These are phyloP conservation scores for Saccharomyces jurei DNA, from an alignment of 805 yeast genomes.

Conservation along the genomic window DNA sequence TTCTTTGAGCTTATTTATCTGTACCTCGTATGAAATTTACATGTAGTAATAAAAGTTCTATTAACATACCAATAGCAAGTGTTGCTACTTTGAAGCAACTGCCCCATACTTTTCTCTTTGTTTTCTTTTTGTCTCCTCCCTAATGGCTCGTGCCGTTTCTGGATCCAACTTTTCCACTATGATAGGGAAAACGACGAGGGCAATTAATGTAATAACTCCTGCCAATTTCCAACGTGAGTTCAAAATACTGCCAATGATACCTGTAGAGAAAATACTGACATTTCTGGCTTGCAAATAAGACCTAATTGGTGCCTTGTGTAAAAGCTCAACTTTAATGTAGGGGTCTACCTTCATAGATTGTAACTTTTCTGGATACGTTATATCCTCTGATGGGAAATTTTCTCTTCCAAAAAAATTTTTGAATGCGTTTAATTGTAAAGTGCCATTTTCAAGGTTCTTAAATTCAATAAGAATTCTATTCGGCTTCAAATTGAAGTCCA, in stretches of 20 bases:
- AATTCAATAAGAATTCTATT: constrained; percentile 26
- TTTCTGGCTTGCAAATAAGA: constrained; percentile 29
- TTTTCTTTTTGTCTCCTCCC: constrained; percentile 23
- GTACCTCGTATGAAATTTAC: not conserved
- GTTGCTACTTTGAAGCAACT: not conserved
- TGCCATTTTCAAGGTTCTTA: constrained; percentile 14
- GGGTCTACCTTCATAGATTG: constrained; percentile 16
- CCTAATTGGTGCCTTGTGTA: constrained; percentile 27
- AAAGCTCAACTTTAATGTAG: constrained; percentile 17
- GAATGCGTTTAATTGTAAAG: constrained; percentile 15
- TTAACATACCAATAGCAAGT: not conserved
- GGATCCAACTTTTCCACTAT: constrained; percentile 36
- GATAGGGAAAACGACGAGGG: constrained; percentile 27
- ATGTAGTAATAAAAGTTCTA: not conserved
- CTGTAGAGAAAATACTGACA: constrained; percentile 29
- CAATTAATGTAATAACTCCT: constrained; percentile 23
- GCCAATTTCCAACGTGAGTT: constrained; percentile 34
- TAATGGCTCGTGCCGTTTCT: constrained; percentile 31
- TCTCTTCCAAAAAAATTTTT: constrained; percentile 29
- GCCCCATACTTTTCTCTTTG: constrained; percentile 18
- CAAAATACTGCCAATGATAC: constrained; percentile 32
- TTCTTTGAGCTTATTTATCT: not conserved
- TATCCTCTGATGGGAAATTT: constrained; percentile 28
- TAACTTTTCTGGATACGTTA: constrained; percentile 24
- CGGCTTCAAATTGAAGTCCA: constrained; percentile 29